Evolutionary conservation across 192 early-diverging fungal species (phyloP).

Genomic region (Diversispora eburnea): DNA sequence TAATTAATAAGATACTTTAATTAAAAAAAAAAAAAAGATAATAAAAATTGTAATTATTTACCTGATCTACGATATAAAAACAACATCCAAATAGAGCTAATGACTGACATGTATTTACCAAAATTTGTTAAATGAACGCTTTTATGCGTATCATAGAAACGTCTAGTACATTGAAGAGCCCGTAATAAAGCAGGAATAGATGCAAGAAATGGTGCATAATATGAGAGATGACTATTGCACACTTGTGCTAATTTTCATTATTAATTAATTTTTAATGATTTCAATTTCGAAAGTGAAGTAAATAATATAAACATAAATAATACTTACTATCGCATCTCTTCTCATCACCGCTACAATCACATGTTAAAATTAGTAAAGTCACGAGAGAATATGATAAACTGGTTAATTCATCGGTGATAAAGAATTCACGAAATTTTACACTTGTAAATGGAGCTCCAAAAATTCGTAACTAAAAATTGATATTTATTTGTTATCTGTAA

Average conservation of each 20-base stretch:
- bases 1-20: neutral
- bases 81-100: slow-evolving; percentile 47
- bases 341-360: slow-evolving; percentile 13
- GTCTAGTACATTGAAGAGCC: neutral
- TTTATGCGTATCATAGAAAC: neutral
- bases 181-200: neutral
- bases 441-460: slow-evolving; percentile 51
- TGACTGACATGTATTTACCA: slow-evolving; percentile 54
- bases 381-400: slow-evolving; percentile 69
- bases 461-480: slow-evolving; percentile 41
- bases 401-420: slow-evolving; percentile 73
- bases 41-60: too few species aligned
- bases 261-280: too few species aligned
- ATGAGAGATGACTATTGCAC: neutral
- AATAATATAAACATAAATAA: slow-evolving; percentile 9
- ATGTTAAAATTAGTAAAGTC: slow-evolving; percentile 52
- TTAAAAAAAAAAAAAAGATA: too few species aligned
- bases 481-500: too few species aligned
- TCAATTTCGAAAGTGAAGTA: too few species aligned
- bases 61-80: slow-evolving; percentile 31
- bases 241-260: neutral
- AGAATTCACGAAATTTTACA: slow-evolving; percentile 81
- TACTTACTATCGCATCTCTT: too few species aligned
- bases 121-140: slow-evolving; percentile 20
- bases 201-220: neutral